Conservation (phyloP, 2,329 filamentous ascomycete species). For the Neofusicoccum cordaticola region DNA sequence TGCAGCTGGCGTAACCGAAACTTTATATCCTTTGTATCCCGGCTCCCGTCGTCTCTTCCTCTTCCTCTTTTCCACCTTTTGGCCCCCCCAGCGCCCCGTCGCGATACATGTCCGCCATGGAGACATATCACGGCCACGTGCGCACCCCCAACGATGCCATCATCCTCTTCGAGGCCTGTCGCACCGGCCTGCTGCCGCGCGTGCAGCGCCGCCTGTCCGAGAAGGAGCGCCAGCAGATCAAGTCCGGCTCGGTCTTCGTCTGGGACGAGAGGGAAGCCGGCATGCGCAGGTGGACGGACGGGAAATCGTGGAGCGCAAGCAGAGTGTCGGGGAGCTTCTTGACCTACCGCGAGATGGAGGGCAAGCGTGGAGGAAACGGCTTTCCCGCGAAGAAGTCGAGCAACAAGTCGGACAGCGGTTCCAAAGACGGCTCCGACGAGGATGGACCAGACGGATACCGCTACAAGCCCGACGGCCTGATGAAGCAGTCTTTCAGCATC, state of each 20-base stretch:
- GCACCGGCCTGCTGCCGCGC: conserved; percentile 81
- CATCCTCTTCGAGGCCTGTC: conserved; percentile 96
- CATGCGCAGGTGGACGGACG: conserved; percentile 98
- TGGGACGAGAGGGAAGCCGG: conserved; percentile 98
- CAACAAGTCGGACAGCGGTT: conserved; percentile 79
- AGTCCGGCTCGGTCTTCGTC: conserved; percentile 97
- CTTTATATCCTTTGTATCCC: conserved; percentile 19
- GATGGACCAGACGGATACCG: conserved; percentile 54
- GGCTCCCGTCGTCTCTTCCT: background rate
- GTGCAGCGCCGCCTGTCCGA: conserved; percentile 92
- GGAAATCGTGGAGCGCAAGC: conserved; percentile 98
- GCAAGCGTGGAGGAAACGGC: conserved; percentile 77
- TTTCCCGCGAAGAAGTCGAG: conserved; percentile 60
- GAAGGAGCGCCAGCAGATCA: conserved; percentile 94
- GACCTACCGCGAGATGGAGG: conserved; percentile 98
- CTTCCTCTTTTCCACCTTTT: background rate
- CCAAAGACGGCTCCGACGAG: conserved; percentile 77
- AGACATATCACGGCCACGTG: conserved; percentile 94
- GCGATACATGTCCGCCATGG: conserved; percentile 58
- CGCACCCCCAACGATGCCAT: conserved; percentile 96
- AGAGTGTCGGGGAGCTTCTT: conserved; percentile 95
- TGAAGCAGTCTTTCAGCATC: conserved; percentile 99
- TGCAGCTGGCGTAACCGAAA: conserved; percentile 16
- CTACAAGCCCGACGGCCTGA: conserved; percentile 86
- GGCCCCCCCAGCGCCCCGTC: background rate